These are phyloP conservation scores for Candida dajiaensis DNA, from an alignment of 805 yeast species.

Conservation along the genomic window DNA sequence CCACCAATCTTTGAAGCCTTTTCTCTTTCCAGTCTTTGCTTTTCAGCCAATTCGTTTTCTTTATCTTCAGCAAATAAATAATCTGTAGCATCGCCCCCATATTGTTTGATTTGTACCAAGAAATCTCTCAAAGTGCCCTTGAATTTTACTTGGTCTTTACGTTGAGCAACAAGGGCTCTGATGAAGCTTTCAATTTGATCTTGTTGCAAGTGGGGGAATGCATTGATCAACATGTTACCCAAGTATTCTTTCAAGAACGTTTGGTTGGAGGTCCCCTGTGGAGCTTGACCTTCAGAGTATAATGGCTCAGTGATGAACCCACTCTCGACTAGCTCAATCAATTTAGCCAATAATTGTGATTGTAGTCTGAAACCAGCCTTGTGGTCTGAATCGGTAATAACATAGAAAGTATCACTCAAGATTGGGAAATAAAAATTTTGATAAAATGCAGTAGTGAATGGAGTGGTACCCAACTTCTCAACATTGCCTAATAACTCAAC, in stretches of 20 bases:
- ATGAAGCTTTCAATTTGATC: constrained; percentile 82
- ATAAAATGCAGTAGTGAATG: constrained; percentile 81
- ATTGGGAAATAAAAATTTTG: constrained; percentile 84
- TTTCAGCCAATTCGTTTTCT: constrained; percentile 69
- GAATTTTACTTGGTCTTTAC: constrained; percentile 70
- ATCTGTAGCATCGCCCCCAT: constrained; percentile 93
- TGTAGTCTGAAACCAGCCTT: constrained; percentile 93
- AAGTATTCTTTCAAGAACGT: constrained; percentile 74
- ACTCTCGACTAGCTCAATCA: constrained; percentile 78
- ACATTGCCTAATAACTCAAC: constrained; percentile 81
- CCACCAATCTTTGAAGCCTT: constrained; percentile 89
- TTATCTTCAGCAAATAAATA: constrained; percentile 92
- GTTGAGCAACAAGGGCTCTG: constrained; percentile 65
- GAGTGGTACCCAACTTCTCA: constrained; percentile 60
- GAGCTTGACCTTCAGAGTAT: constrained; percentile 74
- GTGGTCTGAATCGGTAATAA: constrained; percentile 94
- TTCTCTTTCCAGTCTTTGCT: constrained; percentile 64
- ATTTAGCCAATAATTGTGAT: constrained; percentile 73
- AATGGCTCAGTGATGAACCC: constrained; percentile 71
- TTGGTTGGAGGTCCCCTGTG: constrained; percentile 78
- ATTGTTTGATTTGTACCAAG: constrained; percentile 91
- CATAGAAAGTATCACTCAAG: constrained; percentile 86
- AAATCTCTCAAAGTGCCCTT: constrained; percentile 88
- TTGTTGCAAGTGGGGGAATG: constrained; percentile 86
- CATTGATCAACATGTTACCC: constrained; percentile 73